Evolutionary conservation across 1,139 yeast species (phyloP).

Genomic region (Candida labiduridarum): DNA sequence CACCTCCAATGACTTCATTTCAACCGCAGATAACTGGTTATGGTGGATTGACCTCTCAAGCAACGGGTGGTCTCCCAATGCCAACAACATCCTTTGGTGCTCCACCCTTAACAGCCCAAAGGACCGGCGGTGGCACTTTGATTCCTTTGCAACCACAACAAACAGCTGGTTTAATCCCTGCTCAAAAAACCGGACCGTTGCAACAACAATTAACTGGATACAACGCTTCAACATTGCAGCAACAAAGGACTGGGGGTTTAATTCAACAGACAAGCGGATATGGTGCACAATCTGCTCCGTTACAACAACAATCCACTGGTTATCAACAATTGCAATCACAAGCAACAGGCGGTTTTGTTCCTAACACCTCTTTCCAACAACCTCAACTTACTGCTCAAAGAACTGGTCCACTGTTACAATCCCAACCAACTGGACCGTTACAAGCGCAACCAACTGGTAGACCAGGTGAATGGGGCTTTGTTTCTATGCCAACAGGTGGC

Average conservation of each 20-base stretch:
- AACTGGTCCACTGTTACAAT: constrained; percentile 29
- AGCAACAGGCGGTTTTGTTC: constrained; percentile 32
- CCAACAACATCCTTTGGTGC: constrained; percentile 31
- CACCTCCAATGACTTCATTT: constrained; percentile 16
- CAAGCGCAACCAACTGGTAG: constrained; percentile 65
- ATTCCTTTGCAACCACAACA: constrained; percentile 53
- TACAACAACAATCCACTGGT: constrained; percentile 25
- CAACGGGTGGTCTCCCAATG: constrained; percentile 11
- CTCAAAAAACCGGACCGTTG: constrained; percentile 41
- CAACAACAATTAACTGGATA: constrained; percentile 40
- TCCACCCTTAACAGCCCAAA: constrained; percentile 31
- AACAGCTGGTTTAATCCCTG: constrained; percentile 49
- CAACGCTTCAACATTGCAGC: constrained; percentile 13
- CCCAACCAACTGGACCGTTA: constrained; percentile 31
- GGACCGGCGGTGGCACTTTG: constrained; percentile 48
- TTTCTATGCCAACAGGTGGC: constrained; percentile 71
- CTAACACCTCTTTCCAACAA: constrained; percentile 45
- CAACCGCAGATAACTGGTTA: constrained; percentile 21
- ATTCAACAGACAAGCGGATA: constrained; percentile 36
- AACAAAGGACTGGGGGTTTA: constrained; percentile 7
- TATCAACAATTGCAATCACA: constrained; percentile 11
- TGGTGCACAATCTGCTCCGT: not conserved
- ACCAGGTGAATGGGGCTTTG: constrained; percentile 86
- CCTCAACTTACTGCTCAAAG: constrained; percentile 28
- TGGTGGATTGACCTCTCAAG: constrained; percentile 8